These are phyloP conservation scores for Boletus sp. DNA, from an alignment of 1,284 basidiomycete genomes.

Conservation along the genomic window DNA sequence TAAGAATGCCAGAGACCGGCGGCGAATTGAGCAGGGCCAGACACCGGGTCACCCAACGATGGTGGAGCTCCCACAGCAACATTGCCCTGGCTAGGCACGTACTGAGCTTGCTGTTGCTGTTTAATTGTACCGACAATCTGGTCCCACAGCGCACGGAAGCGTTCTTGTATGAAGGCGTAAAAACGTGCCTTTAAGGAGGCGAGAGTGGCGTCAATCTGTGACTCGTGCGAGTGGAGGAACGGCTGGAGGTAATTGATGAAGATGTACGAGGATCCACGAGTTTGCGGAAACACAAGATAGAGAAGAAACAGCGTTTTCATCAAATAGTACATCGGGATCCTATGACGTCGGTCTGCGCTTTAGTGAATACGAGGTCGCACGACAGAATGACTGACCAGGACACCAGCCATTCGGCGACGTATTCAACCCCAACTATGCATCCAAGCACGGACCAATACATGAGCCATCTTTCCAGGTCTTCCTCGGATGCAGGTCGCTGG, in stretches of 20 bases:
- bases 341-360: slow-evolving; percentile 30
- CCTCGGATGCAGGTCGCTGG: slow-evolving; percentile 73
- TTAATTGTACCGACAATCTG: slow-evolving; percentile 49
- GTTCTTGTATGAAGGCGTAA: slow-evolving; percentile 64
- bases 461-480: slow-evolving; percentile 78
- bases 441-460: slow-evolving; percentile 90
- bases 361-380: slow-evolving; percentile 8
- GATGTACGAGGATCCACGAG: slow-evolving; percentile 76
- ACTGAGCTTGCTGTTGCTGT: slow-evolving; percentile 30
- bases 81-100: slow-evolving; percentile 19
- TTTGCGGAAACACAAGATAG: slow-evolving; percentile 88
- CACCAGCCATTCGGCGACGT: slow-evolving; percentile 77
- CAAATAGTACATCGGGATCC: slow-evolving; percentile 86
- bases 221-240: slow-evolving; percentile 73
- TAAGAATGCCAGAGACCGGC: slow-evolving; percentile 69
- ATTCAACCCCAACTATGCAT: slow-evolving; percentile 69
- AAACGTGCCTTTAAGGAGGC: slow-evolving; percentile 55
- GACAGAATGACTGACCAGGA: slow-evolving; percentile 55
- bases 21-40: slow-evolving; percentile 59
- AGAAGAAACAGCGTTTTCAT: slow-evolving; percentile 82
- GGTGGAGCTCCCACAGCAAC: slow-evolving; percentile 41
- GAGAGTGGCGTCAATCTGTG: slow-evolving; percentile 74
- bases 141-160: slow-evolving; percentile 59
- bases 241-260: slow-evolving; percentile 76
- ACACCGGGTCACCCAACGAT: slow-evolving; percentile 50